Evolutionary conservation across 805 yeast species (phyloP).

Genomic region (Metschnikowia dekortorum): DNA sequence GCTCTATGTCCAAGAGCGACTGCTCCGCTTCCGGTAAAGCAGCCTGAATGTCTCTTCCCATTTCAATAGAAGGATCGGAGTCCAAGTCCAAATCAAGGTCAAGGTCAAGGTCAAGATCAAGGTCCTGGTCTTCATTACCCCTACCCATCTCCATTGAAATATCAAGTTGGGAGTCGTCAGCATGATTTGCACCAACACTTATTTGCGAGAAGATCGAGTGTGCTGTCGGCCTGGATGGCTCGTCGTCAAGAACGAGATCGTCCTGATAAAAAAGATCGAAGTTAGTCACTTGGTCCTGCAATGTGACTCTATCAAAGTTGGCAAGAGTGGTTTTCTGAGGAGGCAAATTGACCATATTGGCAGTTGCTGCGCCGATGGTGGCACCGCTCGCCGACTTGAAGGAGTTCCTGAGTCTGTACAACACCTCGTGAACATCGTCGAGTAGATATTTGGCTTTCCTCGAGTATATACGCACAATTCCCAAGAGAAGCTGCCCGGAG

Average conservation of each 20-base stretch:
- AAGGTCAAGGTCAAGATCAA: constrained; percentile 27
- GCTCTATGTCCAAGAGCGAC: constrained; percentile 13
- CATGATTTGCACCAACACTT: constrained; percentile 8
- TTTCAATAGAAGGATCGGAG: constrained; percentile 49
- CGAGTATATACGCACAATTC: constrained; percentile 82
- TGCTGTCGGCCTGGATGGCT: constrained; percentile 4
- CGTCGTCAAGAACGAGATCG: constrained; percentile 41
- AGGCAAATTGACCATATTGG: constrained; percentile 51
- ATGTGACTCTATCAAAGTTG: constrained; percentile 53
- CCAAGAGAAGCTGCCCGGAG: constrained; percentile 81
- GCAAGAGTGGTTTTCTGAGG: constrained; percentile 57
- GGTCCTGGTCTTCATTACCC: constrained; percentile 28
- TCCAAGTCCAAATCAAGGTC: constrained; percentile 57
- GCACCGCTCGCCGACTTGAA: constrained; percentile 44
- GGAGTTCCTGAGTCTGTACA: constrained; percentile 65
- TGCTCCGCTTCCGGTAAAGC: constrained; percentile 17
- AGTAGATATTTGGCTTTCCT: constrained; percentile 77
- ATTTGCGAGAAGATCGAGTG: constrained; percentile 7
- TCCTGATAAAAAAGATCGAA: constrained; percentile 68
- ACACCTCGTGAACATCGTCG: constrained; percentile 73
- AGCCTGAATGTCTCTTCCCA: constrained; percentile 42
- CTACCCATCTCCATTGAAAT: constrained; percentile 68
- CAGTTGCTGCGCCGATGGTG: constrained; percentile 22
- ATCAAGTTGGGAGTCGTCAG: constrained; percentile 37
- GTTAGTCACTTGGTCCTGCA: constrained; percentile 77